phyloP scores from a whole-genome alignment of 129 eudicot species.

The Tagetes patula region DNA sequence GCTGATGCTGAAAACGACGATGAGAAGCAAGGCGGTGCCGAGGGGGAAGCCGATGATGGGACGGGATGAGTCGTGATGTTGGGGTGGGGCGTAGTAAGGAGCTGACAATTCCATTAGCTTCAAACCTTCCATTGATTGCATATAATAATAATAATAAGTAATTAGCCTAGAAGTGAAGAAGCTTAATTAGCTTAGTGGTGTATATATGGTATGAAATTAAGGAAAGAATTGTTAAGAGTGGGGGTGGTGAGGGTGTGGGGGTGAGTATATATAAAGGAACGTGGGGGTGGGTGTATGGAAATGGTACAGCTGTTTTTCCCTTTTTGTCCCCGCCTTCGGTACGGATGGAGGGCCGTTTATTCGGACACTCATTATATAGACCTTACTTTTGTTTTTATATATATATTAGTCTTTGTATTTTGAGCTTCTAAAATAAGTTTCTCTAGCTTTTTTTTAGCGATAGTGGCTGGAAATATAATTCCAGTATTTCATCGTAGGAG shows the following conservation, averaged over 20 bases:
- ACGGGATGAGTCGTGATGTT: conserved; percentile 47
- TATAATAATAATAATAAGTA: too few species aligned
- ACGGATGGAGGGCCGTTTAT: conserved; percentile 33
- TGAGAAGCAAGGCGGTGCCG: conserved; percentile 73
- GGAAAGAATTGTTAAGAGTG: background rate
- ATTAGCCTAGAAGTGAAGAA: too few species aligned
- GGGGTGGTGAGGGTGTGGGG: background rate
- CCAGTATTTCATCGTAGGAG: too few species aligned
- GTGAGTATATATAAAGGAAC: conserved; percentile 23
- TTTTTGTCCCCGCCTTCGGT: conserved; percentile 34
- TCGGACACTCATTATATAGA: background rate
- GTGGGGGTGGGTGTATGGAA: conserved; percentile 24
- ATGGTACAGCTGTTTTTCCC: conserved; percentile 28
- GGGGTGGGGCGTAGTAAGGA: conserved; percentile 53
- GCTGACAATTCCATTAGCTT: conserved; percentile 31
- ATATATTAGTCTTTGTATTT: background rate
- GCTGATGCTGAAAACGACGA: conserved; percentile 76
- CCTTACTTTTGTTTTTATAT: background rate
- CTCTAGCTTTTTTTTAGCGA: too few species aligned
- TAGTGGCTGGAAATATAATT: too few species aligned
- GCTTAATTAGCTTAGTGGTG: too few species aligned
- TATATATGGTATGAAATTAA: too few species aligned
- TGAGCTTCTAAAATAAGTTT: too few species aligned
- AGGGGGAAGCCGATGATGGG: conserved; percentile 85
- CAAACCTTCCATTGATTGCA: background rate